Base-by-base conservation (phyloP, 2,329 filamentous ascomycete species). In the Berkeleyomyces rouxiae region DNA sequence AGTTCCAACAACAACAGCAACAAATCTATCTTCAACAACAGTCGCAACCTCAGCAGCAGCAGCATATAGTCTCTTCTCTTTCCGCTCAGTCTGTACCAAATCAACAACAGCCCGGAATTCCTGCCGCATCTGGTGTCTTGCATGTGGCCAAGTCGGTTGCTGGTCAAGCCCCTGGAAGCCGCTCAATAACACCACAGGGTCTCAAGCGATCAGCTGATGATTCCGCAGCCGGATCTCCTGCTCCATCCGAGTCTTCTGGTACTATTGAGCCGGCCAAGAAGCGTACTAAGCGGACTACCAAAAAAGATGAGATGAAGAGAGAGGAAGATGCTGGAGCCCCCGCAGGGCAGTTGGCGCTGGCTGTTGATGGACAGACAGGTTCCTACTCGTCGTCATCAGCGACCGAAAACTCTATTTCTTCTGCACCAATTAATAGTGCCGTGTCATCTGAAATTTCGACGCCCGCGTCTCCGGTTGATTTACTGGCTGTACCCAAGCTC, bases 241-340 rank as follows among this genome's bases (percentile, higher is more conserved):
- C 65, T 10, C 68, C 63, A 6, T 55, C 64, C 4, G 66, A 67
- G 23, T 61, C 61, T 1, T 57, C 57, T 13, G 61, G 66, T 3
- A 60, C 53, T 7, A 65, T 65, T 44, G 72, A 74, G 31, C 70
- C 70, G 16, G 66, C 68, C 16, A 68, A 68, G 11, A 76, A 74
- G 67, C 76, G 74, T 68, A 72, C 73, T 46, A 76, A 76, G 65
- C 71, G 73, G 3, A 65, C 63, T 3, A 51, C 66, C 1, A 76
- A 70, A 60, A 75, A 69, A 57, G 65, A 68, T 23, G 23, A 23
- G 23, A 23, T 23, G 23, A 23, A 23, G 23, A 23, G 23, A 3
- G 73, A 75, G 4, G 74, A 75, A 44, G 63, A 71, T 37, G 73
- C 73, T 59, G 59, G 44, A 16, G 40, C 47, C 7, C 33, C 65